Evolutionary conservation across 2,329 filamentous ascomycete genomes (phyloP), one percentile per base, ranked within the genome.

Genomic region (Emericellopsis atlantica): DNA sequence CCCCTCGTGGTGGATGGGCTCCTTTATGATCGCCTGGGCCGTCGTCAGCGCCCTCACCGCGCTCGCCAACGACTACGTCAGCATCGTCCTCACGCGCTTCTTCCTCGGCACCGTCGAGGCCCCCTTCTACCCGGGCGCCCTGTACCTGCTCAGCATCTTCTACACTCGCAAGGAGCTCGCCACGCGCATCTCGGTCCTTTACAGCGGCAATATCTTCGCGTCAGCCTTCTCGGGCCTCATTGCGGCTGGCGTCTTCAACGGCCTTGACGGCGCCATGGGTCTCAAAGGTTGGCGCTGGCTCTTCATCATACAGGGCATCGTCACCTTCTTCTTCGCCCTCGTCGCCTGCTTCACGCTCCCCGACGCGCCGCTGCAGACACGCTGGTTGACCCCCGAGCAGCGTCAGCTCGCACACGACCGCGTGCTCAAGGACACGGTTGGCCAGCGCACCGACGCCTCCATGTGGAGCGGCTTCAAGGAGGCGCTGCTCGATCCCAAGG

Each of bases 31-130:
- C 2, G 45, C 39, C n/a, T 51, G 48, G 50, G 49, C 49, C 22
- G 32, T 49, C n/a, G 46, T 51, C 24, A 45, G 42, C 8, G 41
- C 43, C 1, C 32, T 45, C 10, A 74, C 67, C 16, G 67, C 68
- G 1, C 60, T 59, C 3, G 65, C 65, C 2, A 56, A 70, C 18
- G 65, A 51, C 38, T 72, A 62, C 46, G 60, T 57, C 4, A 64
- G 68, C 6, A 40, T 45, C 5, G 41, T 52, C 40, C 40, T 48
- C 31, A 42, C 41, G 50, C 74, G 35, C 47, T 72, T 73, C 42
- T 60, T 74, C 43, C 57, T 76, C 1, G 72, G 72, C 16, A 64
- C 68, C 36, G 61, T 72, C n/a, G 72, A 76, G 48, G 74, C 74
- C 1, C 65, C 71, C 4, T 74, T 71, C 53, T 74, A 74, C 50